These are phyloP conservation scores for Striga asiatica DNA, from an alignment of 257 asterid species.

Conservation along the genomic window DNA sequence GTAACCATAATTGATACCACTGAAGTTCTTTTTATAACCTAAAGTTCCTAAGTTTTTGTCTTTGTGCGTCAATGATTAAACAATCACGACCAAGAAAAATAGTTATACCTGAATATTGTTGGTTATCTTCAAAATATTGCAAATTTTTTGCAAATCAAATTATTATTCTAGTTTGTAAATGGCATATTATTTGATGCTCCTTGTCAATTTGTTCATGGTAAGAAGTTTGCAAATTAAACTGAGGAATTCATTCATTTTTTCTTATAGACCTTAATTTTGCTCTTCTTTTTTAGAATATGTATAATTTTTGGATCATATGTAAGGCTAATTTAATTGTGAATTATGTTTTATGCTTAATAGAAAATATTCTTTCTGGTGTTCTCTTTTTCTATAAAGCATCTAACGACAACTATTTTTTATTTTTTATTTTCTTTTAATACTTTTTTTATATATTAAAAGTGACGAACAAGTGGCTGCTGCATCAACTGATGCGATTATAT, in stretches of 20 bases:
- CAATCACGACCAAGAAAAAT: not conserved
- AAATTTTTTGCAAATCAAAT: too few species aligned
- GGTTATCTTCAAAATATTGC: not conserved
- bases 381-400: not conserved
- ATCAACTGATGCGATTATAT: conserved; percentile 51
- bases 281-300: not conserved
- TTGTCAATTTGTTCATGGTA: not conserved
- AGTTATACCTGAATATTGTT: too few species aligned
- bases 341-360: not conserved
- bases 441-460: too few species aligned
- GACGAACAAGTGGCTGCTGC: conserved; percentile 85
- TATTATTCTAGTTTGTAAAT: too few species aligned
- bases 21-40: not conserved
- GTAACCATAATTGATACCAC: not conserved
- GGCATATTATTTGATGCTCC: too few species aligned
- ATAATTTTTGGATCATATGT: not conserved
- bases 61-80: not conserved
- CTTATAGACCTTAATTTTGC: not conserved
- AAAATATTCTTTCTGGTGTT: not conserved
- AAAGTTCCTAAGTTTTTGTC: not conserved
- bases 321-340: not conserved
- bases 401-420: not conserved
- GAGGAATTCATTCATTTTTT: not conserved
- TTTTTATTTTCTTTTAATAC: too few species aligned
- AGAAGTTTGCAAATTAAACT: not conserved